Evolutionary conservation across 306 rosid species (phyloP).

Genomic region (Neltuma alba): DNA sequence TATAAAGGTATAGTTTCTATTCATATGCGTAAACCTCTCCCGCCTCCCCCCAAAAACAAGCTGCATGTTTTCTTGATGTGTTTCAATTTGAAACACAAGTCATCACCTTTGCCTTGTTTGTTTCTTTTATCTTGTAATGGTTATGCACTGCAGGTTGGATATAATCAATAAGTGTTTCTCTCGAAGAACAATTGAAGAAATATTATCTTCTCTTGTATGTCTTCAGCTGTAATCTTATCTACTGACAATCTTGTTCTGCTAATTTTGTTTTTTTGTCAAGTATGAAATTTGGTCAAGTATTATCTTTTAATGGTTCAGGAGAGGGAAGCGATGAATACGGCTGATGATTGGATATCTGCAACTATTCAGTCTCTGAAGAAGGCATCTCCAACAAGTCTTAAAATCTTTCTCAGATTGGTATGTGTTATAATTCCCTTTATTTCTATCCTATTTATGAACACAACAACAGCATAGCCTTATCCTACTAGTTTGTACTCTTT

Average conservation of each 20-base stretch:
- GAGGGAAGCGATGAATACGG: conserved; percentile 50
- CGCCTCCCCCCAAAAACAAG: background rate
- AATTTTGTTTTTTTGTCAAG: conserved; percentile 21
- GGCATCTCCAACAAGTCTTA: conserved; percentile 88
- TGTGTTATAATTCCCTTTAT: background rate
- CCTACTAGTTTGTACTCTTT: background rate
- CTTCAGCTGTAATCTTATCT: conserved; percentile 6
- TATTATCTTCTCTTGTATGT: conserved; percentile 66
- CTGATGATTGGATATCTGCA: conserved; percentile 62
- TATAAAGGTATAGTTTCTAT: background rate
- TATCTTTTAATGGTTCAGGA: conserved; percentile 54
- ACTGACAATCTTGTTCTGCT: background rate
- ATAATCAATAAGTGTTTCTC: conserved; percentile 87
- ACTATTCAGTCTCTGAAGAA: conserved; percentile 69
- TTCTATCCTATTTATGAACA: background rate
- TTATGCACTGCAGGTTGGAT: conserved; percentile 57
- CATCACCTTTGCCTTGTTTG: background rate
- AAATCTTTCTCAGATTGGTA: conserved; percentile 84
- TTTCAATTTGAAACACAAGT: background rate
- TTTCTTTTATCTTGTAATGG: conserved; percentile 30
- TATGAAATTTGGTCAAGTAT: conserved; percentile 19
- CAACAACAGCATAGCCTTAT: background rate
- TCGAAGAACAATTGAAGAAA: conserved; percentile 69
- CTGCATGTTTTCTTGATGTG: background rate
- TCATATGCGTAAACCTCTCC: background rate